These are phyloP conservation scores for Sporothrix inflata DNA, from an alignment of 2,329 filamentous ascomycete species.

Conservation along the genomic window DNA sequence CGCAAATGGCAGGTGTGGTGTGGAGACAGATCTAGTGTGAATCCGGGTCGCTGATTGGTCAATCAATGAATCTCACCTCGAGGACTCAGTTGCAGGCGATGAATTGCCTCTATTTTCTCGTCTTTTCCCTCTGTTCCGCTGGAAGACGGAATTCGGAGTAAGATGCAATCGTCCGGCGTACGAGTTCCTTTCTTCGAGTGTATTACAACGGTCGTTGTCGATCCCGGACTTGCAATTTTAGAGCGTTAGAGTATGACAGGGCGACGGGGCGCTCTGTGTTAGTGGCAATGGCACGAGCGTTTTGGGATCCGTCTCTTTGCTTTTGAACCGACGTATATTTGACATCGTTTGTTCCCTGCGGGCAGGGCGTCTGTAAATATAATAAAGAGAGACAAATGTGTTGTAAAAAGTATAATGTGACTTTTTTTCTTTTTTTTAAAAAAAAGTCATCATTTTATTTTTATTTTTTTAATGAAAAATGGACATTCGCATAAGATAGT, in stretches of 20 bases:
- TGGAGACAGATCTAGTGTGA: background rate
- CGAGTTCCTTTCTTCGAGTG: background rate
- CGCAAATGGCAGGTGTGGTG: background rate
- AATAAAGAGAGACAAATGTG: too few relatives aligned
- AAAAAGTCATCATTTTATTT: too few relatives aligned
- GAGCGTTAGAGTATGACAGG: background rate
- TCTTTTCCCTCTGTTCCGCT: too few relatives aligned
- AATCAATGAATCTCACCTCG: background rate
- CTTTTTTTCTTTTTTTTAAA: too few relatives aligned
- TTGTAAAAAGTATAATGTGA: too few relatives aligned
- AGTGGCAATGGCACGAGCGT: background rate
- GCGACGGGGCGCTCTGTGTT: background rate
- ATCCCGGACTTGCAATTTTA: conserved; percentile 12
- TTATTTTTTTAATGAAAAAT: too few relatives aligned
- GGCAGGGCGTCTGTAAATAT: too few relatives aligned
- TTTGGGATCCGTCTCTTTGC: background rate
- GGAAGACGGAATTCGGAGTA: background rate
- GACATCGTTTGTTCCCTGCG: too few relatives aligned
- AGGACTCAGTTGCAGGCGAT: background rate
- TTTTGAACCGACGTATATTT: too few relatives aligned
- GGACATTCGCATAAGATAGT: too few relatives aligned
- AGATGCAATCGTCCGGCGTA: background rate
- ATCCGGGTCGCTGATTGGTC: background rate
- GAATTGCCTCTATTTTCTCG: background rate
- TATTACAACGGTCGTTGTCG: background rate